Base-by-base conservation (phyloP, 106 monocot species). In the Narthecium ossifragum region DNA sequence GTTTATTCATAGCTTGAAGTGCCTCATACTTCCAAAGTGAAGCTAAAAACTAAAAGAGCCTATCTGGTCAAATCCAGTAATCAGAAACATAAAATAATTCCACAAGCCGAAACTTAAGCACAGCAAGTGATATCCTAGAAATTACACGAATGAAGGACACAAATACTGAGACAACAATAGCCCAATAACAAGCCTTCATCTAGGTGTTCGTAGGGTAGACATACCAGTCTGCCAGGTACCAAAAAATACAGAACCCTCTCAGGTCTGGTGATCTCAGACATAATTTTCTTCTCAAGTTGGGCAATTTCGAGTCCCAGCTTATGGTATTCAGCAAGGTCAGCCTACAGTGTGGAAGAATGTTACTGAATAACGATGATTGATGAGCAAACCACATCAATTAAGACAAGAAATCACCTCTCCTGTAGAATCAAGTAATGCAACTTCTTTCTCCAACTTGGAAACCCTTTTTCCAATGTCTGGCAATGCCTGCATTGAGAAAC, bases 201-300 rank as follows among this genome's bases (percentile, higher is more conserved):
- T 17, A 17, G 43, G 12, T 43, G 43, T 17, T 43, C 43, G n/a
- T n/a, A n/a, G n/a, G n/a, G n/a, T n/a, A n/a, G n/a, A 74, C 80
- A 23, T 75, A 94, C 94, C 85, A 94, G 83, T 53, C 94, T 82
- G 24, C 94, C 94, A 56, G 94, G 80, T 10, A 90, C 73, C 58
- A 94, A 67, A 67, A 86, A 94, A 26, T 77, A 61, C 38, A 94
- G 70, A 64, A 70, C 68, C 51, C 89, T 83, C 70, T 94, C 94
- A 49, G 94, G 94, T 63, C 89, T 75, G n/a, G 86, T 83, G 23
- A 94, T 86, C 70, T 94, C 94, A 73, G 82, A 64, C 82, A 94
- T 94, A 38, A 94, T 86, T 70, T 75, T 85, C 73, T 73, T 86
- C 62, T 94, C 89, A 62, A 90, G 79, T 64, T 90, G 76, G 31